Evolutionary conservation across 352 stramenopile species (phyloP), one percentile per base, ranked within the genome.

Genomic region (Aphanomyces stellatus): DNA sequence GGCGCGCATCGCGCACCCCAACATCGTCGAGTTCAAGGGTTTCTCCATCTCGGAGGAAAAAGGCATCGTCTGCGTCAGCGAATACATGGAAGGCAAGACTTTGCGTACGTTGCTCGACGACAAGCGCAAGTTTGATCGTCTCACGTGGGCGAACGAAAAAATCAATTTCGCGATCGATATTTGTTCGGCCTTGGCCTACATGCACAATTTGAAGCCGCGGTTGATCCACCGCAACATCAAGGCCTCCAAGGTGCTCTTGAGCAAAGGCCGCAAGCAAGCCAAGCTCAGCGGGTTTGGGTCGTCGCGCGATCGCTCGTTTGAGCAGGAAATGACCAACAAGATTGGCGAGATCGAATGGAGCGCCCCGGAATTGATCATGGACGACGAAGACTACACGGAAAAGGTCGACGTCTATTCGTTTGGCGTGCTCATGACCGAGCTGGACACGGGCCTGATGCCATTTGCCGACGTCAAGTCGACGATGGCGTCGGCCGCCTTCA

Each of bases 261-360:
- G 65, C 1, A 41, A 82, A 1, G 70, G 78, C 0, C 71, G 78
- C 59, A 60, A 72, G 10, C 19, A 22, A n/a, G 78, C 78, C 24
- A 88, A 90, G 51, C 62, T 90, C 25, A 82, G 75, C 0, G 81
- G 86, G 69, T 90, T 90, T 69, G 81, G 79, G 1, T 68, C 71
- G 13, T 77, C 81, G 24, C 68, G 79, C 1, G 78, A 75, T 40
- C 71, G 73, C 8, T 79, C 73, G 2, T 65, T 73, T 22, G 43
- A 79, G 2, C 71, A 75, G 24, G 82, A 75, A 4, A 88, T 88
- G 81, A 89, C 77, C 11, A 62, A 67, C 0, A 71, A 71, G 0
- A 72, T 86, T 0, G 81, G 81, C 1, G 87, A 80, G 0, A 66
- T 75, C 3, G 68, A 74, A 1, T 90, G 81, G 81, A 59, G 86